Evolutionary conservation across 2,329 filamentous ascomycete genomes (phyloP), one percentile per base, ranked within the genome.

Genomic region (Metarhizium guizhouense): DNA sequence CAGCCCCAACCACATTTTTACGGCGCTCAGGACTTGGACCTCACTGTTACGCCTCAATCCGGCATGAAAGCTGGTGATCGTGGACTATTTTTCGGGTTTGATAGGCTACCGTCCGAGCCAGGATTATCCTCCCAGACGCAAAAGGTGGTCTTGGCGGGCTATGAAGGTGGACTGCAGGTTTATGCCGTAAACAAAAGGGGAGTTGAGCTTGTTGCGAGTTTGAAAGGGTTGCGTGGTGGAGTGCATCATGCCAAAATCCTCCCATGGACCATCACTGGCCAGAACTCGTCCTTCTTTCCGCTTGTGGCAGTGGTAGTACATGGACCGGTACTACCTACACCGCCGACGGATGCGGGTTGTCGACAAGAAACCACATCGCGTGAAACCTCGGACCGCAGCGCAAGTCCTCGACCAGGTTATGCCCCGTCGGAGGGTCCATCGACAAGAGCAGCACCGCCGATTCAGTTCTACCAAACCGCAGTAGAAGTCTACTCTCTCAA

Each of bases 401-500:
- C 71, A 54, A 72, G 74, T 54, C 70, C 76, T 53, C 69, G 74
- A 61, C 68, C 72, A 4, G 70, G 72, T 20, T 66, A 66, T 55
- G 64, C 70, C 43, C 74, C 69, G 60, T 70, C 72, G 60, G 72
- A 70, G 48, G 65, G 63, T 49, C 63, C 63, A 55, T 63, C 68
- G 54, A 72, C 63, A 38, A 72, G 70, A 54, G 62, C 66, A 54
- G 58, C 66, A 43, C 61, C 72, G 43, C 62, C 68, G 5, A 75
- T 85, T 57, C 80, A 82, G 52, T 78, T 79, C 50, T 95, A 93
- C 65, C 91, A 95, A 70, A 96, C 92, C 0, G 86, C 87, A 0
- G 90, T 96, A 6, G 90, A 96, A 62, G 76, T 97, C 0, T 95
- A 93, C 70, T 96, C 92, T 1, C 74, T 97, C 57, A 84, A 82